These are phyloP conservation scores for Erucastrum elatum DNA, from an alignment of 345 rosid species.

Conservation along the genomic window DNA sequence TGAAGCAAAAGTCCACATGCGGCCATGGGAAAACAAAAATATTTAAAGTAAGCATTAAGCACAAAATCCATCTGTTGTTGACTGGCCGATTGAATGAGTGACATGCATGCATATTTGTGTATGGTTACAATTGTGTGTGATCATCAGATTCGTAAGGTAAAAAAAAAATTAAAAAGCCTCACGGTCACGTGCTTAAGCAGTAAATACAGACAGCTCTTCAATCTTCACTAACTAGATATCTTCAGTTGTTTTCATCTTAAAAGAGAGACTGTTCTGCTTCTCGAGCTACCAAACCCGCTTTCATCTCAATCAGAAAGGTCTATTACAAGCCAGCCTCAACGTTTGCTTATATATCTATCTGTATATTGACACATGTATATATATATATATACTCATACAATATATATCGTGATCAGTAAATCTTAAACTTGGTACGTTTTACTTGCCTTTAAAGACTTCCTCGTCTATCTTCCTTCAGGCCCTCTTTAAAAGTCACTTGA, in stretches of 20 bases:
- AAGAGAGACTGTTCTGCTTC: slow-evolving; percentile 5
- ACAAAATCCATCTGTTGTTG: slow-evolving; percentile 34
- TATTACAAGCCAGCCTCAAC: slow-evolving; percentile 27
- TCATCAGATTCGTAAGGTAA: slow-evolving; percentile 19
- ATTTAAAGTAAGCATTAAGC: slow-evolving; percentile 34
- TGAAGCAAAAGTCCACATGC: slow-evolving; percentile 56
- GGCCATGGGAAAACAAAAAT: slow-evolving; percentile 31
- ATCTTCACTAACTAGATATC: slow-evolving; percentile 27
- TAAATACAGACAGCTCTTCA: slow-evolving; percentile 36
- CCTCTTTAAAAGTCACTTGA: neutral
- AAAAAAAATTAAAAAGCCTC: slow-evolving; percentile 38
- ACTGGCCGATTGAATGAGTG: slow-evolving; percentile 29
- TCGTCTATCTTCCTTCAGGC: neutral
- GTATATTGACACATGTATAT: neutral
- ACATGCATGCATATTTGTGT: neutral
- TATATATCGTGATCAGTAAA: neutral
- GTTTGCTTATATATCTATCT: slow-evolving; percentile 4
- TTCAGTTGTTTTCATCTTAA: slow-evolving; percentile 32
- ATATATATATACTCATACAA: too few relatives aligned
- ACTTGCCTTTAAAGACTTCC: neutral
- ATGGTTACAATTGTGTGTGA: slow-evolving; percentile 1
- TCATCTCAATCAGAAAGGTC: slow-evolving; percentile 2
- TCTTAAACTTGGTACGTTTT: neutral
- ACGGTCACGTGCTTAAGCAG: slow-evolving; percentile 71
- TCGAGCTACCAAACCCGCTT: slow-evolving; percentile 17